A percentile compares a stretch with the other conserved stretches of the same genome.
Evolutionary conservation across 257 asterid species (phyloP).

Genomic region (Solanum commersonii): DNA sequence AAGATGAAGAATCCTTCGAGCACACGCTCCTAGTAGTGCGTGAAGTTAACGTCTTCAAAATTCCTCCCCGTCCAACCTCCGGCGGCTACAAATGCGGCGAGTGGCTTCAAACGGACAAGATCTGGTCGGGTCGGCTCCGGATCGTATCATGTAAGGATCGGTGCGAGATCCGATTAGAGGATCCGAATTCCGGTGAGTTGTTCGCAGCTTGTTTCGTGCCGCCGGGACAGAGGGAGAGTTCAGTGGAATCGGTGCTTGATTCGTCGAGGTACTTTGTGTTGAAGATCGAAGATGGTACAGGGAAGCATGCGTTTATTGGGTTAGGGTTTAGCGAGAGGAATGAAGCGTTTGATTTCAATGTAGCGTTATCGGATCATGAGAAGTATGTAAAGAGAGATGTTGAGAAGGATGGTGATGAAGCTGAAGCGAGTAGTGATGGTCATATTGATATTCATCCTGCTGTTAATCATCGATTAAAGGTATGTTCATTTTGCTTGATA

Average conservation of each 20-base stretch:
- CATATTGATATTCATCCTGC: constrained; percentile 81
- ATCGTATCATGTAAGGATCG: constrained; percentile 67
- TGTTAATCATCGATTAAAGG: constrained; percentile 86
- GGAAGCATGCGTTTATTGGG: constrained; percentile 86
- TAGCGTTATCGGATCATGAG: constrained; percentile 82
- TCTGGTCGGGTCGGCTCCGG: constrained; percentile 94
- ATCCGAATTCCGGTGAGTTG: constrained; percentile 81
- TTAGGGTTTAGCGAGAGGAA: constrained; percentile 84
- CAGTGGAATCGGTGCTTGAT: constrained; percentile 85
- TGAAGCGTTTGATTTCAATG: constrained; percentile 97
- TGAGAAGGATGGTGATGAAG: constrained; percentile 43
- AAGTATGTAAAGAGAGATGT: constrained; percentile 69
- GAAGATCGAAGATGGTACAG: constrained; percentile 87
- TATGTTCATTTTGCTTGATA: neutral
- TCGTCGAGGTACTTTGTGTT: constrained; percentile 88
- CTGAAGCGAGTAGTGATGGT: constrained; percentile 31
- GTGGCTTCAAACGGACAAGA: constrained; percentile 95
- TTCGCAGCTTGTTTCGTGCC: constrained; percentile 89
- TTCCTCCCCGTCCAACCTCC: constrained; percentile 89
- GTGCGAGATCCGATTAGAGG: constrained; percentile 95
- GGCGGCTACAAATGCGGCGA: constrained; percentile 99
- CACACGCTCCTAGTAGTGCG: constrained; percentile 92
- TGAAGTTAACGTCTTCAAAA: constrained; percentile 81
- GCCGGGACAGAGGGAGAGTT: constrained; percentile 83
- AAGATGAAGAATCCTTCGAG: constrained; percentile 75